These are phyloP conservation scores for Colletotrichum graminicola DNA, from an alignment of 2,329 filamentous ascomycete species.

Conservation along the genomic window DNA sequence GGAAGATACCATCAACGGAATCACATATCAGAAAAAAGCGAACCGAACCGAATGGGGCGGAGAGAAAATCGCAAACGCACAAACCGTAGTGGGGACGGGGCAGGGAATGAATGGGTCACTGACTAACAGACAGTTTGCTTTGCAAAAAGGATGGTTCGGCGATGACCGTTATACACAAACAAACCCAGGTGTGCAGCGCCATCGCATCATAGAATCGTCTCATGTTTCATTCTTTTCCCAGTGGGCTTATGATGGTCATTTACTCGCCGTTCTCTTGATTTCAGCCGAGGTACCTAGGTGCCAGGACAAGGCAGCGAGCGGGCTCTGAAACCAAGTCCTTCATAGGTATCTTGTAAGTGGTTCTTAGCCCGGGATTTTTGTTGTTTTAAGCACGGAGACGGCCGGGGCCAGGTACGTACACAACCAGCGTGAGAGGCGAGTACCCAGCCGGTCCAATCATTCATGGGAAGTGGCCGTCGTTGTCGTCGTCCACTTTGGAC, in stretches of 20 bases:
- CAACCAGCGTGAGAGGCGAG: not conserved
- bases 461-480: not conserved
- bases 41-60: not conserved
- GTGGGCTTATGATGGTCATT: not conserved
- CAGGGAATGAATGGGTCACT: slow-evolving; percentile 29
- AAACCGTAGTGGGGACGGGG: slow-evolving; percentile 5
- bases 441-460: not conserved
- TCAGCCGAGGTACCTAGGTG: not conserved
- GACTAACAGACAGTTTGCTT: not conserved
- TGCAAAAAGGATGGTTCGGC: slow-evolving; percentile 11
- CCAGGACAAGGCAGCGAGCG: not conserved
- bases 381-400: slow-evolving; percentile 5
- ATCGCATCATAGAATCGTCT: slow-evolving; percentile 1
- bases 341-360: slow-evolving; percentile 3
- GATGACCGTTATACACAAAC: not conserved
- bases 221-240: not conserved
- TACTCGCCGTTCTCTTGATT: not conserved
- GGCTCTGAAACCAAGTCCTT: not conserved
- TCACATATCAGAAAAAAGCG: not conserved
- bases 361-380: slow-evolving; percentile 5
- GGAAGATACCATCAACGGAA: not conserved
- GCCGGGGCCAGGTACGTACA: slow-evolving; percentile 21
- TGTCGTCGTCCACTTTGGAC: slow-evolving; percentile 18
- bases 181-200: slow-evolving; percentile 1
- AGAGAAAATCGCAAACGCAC: not conserved